These are phyloP conservation scores for Oryza punctata DNA, from an alignment of 176 grass and related monocot species.

Conservation along the genomic window DNA sequence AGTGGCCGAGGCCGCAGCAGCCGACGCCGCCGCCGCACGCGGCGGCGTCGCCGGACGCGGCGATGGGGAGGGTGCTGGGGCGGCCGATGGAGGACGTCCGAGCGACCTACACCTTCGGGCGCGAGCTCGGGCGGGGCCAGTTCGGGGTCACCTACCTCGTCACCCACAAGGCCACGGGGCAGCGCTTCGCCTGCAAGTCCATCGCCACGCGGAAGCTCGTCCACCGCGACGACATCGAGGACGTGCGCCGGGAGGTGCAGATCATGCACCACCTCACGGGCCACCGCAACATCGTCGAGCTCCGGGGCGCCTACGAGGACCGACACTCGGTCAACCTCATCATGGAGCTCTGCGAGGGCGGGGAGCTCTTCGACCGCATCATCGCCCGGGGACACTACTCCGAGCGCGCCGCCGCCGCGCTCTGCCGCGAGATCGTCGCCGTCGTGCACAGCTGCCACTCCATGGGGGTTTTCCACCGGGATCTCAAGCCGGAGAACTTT, in stretches of 20 bases:
- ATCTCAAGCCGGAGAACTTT: slow-evolving; percentile 99
- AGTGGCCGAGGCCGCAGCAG: background rate
- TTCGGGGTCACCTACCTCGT: slow-evolving; percentile 98
- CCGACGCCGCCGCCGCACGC: too few species aligned
- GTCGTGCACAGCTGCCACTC: slow-evolving; percentile 95
- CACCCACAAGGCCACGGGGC: slow-evolving; percentile 63
- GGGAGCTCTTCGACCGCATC: slow-evolving; percentile 99
- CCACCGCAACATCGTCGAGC: slow-evolving; percentile 97
- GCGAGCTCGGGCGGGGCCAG: slow-evolving; percentile 87
- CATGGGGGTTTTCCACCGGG: slow-evolving; percentile 98
- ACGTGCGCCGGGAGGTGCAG: slow-evolving; percentile 94
- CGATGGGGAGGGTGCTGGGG: slow-evolving; percentile 74
- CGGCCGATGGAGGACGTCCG: slow-evolving; percentile 92
- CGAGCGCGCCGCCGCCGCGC: slow-evolving; percentile 80
- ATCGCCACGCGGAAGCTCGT: slow-evolving; percentile 95
- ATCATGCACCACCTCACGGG: slow-evolving; percentile 99
- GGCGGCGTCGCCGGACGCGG: background rate
- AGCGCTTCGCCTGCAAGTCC: slow-evolving; percentile 95
- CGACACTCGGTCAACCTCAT: slow-evolving; percentile 92
- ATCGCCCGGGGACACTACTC: slow-evolving; percentile 90
- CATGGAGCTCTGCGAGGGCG: slow-evolving; percentile 98
- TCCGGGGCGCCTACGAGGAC: slow-evolving; percentile 88
- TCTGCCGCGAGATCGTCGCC: slow-evolving; percentile 91
- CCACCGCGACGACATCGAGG: slow-evolving; percentile 89
- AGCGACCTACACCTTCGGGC: slow-evolving; percentile 77